These are phyloP conservation scores for Cystobasidium onofrii DNA, from an alignment of 768 basidiomycete genomes.

Conservation along the genomic window DNA sequence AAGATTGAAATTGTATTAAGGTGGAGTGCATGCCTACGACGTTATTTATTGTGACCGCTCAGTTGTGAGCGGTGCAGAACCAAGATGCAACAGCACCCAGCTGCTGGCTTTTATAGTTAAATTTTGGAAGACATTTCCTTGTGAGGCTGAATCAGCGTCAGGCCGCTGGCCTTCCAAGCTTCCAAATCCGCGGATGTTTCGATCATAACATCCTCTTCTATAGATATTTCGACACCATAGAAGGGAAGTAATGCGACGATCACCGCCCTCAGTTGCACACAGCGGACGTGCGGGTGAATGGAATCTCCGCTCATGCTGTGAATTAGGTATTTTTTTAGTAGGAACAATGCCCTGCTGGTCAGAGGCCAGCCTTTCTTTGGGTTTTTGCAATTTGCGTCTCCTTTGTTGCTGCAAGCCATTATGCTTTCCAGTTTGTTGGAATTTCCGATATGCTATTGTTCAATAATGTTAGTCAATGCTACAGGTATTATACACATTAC, in stretches of 20 bases:
- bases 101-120: neutral
- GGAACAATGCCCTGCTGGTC: too few relatives aligned
- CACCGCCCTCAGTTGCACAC: too few relatives aligned
- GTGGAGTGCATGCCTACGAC: neutral
- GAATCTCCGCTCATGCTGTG: too few relatives aligned
- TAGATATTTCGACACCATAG: neutral
- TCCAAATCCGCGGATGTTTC: neutral
- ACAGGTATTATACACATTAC: conserved; percentile 4
- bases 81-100: neutral
- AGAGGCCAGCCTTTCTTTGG: too few relatives aligned
- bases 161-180: neutral
- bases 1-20: too few relatives aligned
- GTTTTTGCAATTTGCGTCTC: too few relatives aligned
- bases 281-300: too few relatives aligned
- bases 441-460: neutral
- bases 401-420: too few relatives aligned
- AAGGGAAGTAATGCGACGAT: neutral
- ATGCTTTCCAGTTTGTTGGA: neutral
- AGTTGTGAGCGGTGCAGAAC: neutral
- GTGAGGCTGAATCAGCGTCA: neutral
- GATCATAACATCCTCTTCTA: neutral
- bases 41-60: neutral
- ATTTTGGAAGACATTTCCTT: neutral
- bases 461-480: neutral
- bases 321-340: too few relatives aligned